Percentiles rank a stretch among this genome's conserved stretches.
Evolutionary conservation across 257 asterid genomes (phyloP).

Genomic region (Agastache rugosa): DNA sequence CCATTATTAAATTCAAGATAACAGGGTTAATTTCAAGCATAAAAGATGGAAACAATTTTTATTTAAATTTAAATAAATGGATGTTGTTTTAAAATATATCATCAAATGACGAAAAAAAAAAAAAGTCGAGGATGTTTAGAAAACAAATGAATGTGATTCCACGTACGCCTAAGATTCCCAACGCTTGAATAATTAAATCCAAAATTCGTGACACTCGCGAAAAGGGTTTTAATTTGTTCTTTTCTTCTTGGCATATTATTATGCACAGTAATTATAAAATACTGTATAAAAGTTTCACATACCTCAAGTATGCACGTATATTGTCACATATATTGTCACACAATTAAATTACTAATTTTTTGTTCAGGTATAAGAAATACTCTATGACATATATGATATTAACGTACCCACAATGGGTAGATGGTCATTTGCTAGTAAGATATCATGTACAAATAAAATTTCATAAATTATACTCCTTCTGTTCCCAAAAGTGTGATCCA

Average conservation of each 20-base stretch:
- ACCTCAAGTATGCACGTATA: not conserved
- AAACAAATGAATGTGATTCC: not conserved
- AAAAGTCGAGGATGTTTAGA: not conserved
- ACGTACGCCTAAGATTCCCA: not conserved
- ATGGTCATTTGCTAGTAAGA: no score
- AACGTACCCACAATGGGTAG: no score
- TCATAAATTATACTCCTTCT: no score
- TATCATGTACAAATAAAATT: no score
- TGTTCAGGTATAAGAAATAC: no score
- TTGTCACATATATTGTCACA: not conserved
- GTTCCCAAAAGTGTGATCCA: no score
- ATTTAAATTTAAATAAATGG: not conserved
- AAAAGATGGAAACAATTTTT: not conserved
- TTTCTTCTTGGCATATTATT: not conserved
- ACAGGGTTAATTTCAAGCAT: not conserved
- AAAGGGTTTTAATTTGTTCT: no score
- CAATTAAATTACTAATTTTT: no score
- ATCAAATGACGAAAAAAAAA: not conserved
- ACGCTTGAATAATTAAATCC: no score
- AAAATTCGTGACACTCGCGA: not conserved
- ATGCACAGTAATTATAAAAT: no score
- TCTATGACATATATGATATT: no score
- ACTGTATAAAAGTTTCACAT: not conserved
- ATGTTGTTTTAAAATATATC: no score
- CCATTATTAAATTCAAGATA: not conserved